Percentiles rank a stretch among this genome's conserved stretches.
These are phyloP conservation scores for Pyricularia grisea DNA, from an alignment of 2,329 filamentous ascomycete genomes.

Conservation along the genomic window DNA sequence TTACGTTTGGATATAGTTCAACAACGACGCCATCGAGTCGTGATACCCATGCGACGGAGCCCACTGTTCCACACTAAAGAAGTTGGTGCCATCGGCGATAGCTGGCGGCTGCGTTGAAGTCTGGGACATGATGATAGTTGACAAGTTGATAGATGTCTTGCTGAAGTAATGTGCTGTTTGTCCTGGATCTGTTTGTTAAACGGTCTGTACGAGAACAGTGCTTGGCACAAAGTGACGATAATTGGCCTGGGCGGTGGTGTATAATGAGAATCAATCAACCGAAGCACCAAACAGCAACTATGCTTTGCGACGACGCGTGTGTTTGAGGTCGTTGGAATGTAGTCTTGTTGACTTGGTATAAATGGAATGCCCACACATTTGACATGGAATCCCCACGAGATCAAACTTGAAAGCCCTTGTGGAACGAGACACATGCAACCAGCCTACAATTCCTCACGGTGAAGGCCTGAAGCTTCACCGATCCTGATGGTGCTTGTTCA, in stretches of 20 bases:
- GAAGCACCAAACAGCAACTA: neutral
- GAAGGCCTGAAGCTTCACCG: neutral
- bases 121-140: neutral
- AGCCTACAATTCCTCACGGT: neutral
- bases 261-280: neutral
- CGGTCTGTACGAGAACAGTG: neutral
- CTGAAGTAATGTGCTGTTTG: neutral
- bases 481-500: neutral
- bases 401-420: neutral
- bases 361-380: neutral
- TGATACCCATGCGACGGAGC: slow-evolving; percentile 3
- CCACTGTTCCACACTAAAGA: neutral
- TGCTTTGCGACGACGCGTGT: neutral
- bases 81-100: neutral
- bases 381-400: neutral
- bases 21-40: slow-evolving; percentile 5
- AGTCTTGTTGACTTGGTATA: neutral
- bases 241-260: neutral
- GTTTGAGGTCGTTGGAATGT: neutral
- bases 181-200: neutral
- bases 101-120: neutral
- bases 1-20: slow-evolving; percentile 7
- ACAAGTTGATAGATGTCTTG: neutral
- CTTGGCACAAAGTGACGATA: neutral
- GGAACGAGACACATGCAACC: neutral